A percentile compares a stretch with the other conserved stretches of the same genome.
These are phyloP conservation scores for Fusarium napiforme DNA, from an alignment of 2,329 filamentous ascomycete species.

Conservation along the genomic window DNA sequence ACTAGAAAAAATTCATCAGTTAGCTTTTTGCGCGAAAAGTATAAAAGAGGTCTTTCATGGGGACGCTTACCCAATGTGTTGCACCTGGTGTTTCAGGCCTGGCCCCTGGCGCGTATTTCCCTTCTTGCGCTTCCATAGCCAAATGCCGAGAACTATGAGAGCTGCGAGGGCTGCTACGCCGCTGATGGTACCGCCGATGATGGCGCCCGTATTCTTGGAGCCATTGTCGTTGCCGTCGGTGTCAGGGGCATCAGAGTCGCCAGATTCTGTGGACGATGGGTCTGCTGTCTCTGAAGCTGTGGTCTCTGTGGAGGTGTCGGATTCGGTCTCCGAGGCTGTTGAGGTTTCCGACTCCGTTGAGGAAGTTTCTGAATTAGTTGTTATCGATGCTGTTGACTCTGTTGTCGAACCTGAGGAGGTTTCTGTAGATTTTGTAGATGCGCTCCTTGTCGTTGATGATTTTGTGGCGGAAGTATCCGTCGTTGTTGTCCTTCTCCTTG, in stretches of 20 bases:
- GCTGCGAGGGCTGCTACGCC: slow-evolving; percentile 59
- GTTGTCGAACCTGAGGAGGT: slow-evolving; percentile 12
- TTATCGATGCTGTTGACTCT: slow-evolving; percentile 5
- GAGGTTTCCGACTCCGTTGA: slow-evolving; percentile 25
- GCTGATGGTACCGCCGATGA: slow-evolving; percentile 66
- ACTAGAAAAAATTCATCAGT: slow-evolving; percentile 39
- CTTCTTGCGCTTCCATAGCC: slow-evolving; percentile 57
- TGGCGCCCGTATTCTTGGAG: slow-evolving; percentile 57
- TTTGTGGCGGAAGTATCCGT: slow-evolving; percentile 14
- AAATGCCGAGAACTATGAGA: slow-evolving; percentile 56
- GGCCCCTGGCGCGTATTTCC: slow-evolving; percentile 57
- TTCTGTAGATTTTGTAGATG: slow-evolving; percentile 19
- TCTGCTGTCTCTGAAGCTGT: slow-evolving; percentile 34
- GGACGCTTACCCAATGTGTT: slow-evolving; percentile 55
- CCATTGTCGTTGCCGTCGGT: slow-evolving; percentile 41
- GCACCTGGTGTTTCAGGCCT: slow-evolving; percentile 51
- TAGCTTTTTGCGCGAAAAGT: slow-evolving; percentile 18
- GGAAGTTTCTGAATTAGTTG: slow-evolving; percentile 8
- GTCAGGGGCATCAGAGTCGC: slow-evolving; percentile 43
- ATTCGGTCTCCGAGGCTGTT: slow-evolving; percentile 20
- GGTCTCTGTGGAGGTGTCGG: slow-evolving; percentile 22
- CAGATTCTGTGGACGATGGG: slow-evolving; percentile 33
- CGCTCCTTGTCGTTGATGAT: slow-evolving; percentile 10
- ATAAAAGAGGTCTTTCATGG: background rate
- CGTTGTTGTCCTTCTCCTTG: slow-evolving; percentile 29